Evolutionary conservation across 331 rosid species (phyloP), one percentile per base, ranked within the genome.

Genomic region (Prunus yedoensis): DNA sequence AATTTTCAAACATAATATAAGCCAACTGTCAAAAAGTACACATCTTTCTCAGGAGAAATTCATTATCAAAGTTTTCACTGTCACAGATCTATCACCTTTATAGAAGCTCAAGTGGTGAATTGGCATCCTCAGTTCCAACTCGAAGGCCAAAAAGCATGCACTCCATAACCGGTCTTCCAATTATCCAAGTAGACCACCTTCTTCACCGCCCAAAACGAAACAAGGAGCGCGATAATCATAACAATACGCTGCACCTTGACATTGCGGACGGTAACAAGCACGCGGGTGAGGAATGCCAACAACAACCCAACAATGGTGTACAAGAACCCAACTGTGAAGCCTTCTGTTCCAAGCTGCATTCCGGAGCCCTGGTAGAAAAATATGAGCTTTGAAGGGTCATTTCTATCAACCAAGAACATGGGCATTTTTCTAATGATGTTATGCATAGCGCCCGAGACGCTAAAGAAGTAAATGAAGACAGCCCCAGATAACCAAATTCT

Each of bases 321-420:
- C 81, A 95, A 77, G 53, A 84, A 92, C 27, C 99, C 99, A 43
- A 95, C 80, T 0, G 99, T 70, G n/a, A 95, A 95, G 21, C 99
- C 99, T 79, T 95, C 99, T 0, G 99, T 96, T 12, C 99, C 99
- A 0, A 95, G 97, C 94, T 95, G 99, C 99, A 95, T 92, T 30
- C 99, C 97, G 0, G 99, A 92, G 4, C 99, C 97, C 86, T 95
- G 98, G 72, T 95, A 90, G 86, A 95, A 95, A 67, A 92, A 92
- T 16, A 90, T 13, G 27, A 95, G 87, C 87, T 84, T 87, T 5
- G 74, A 74, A 5, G 99, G 99, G 16, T 92, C 96, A 54, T 89
- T 88, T 32, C 97, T 89, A 65, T 95, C 99, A 1, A 83, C 80
- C 70, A 92, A 41, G 46, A 90, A 95, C 97, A 95, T 87, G 10